Evolutionary conservation across 495 filamentous ascomycete species (phyloP), one percentile per base, ranked within the genome.

Genomic region (Cercophora samala): DNA sequence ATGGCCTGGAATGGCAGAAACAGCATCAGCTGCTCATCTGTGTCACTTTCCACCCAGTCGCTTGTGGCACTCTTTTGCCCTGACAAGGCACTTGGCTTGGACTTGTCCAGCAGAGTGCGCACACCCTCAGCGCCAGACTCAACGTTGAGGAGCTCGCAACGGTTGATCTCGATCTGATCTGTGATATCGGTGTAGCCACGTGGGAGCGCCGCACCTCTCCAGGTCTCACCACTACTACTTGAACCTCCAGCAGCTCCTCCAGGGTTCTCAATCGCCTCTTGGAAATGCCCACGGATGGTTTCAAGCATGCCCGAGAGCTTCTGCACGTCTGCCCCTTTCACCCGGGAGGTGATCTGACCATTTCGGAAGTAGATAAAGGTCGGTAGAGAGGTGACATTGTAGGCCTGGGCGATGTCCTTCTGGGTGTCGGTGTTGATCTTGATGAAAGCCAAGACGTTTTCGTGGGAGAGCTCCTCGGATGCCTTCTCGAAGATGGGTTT

Each of bases 31-130:
- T 99, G 96, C 81, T 97, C 93, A 75, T 99, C 95, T n/a, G 93
- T 97, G 74, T 97, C 96, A 74, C 92, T 97, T 83, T 98, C 92
- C n/a, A 97, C 87, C 92, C 93, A 98, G 78, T 99, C 95, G 62
- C 87, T 86, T 18, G 69, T 65, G 37, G 80, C 69, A 56, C 77
- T 83, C 76, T 90, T 91, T 52, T 86, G 85, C 70, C 90, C 90
- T 15, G 76, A 81, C 52, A 94, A 77, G 1, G 86, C 81, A 59
- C 78, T 78, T 17, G 95, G 95, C 77, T 90, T 90, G 52, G 75
- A 82, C 5, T 68, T 67, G 19, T 91, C 86, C 72, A 99, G 92
- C 5, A 98, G 79, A n/a, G 85, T 87, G 65, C 88, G 81, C 29
- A 90, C 88, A 55, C 77, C 78, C 2, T 90, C 93, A 63, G 84